phyloP scores from a whole-genome alignment of 1,284 basidiomycete genomes.

The Apiotrichum mycotoxinovorans region DNA sequence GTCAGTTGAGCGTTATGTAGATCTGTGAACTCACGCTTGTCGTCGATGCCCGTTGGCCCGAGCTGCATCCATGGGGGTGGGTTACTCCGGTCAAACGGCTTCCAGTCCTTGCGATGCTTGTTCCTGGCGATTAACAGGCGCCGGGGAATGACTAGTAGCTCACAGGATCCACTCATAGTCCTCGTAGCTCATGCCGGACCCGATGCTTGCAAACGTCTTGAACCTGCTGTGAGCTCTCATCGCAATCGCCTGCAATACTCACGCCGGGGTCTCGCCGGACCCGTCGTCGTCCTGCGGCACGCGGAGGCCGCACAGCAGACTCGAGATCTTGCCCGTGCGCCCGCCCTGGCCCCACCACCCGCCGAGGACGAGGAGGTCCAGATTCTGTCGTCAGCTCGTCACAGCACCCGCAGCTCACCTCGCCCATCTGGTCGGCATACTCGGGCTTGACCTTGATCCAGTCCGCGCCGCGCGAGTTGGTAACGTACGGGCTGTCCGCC shows the following conservation, averaged over 20 bases:
- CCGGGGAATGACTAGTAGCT: constrained; percentile 9
- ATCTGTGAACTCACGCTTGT: constrained; percentile 41
- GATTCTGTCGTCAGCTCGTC: constrained; percentile 57
- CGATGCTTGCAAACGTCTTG: constrained; percentile 70
- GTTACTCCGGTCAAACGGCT: constrained; percentile 42
- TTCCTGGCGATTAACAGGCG: constrained; percentile 25
- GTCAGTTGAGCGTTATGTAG: constrained; percentile 3
- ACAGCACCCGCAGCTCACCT: constrained; percentile 17
- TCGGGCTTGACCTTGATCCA: constrained; percentile 97
- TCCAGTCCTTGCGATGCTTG: constrained; percentile 46
- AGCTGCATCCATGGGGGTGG: constrained; percentile 44
- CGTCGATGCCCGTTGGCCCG: constrained; percentile 40
- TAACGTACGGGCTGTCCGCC: constrained; percentile 67
- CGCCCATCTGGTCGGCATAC: constrained; percentile 53
- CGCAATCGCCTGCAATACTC: constrained; percentile 20
- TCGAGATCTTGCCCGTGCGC: constrained; percentile 50
- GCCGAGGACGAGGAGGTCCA: constrained; percentile 79
- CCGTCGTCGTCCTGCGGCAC: constrained; percentile 52
- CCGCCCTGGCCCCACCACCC: constrained; percentile 53
- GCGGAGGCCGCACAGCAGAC: constrained; percentile 50
- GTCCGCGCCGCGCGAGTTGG: constrained; percentile 78
- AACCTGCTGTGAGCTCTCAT: constrained; percentile 27
- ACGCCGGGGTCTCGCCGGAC: constrained; percentile 62
- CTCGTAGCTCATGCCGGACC: constrained; percentile 74
- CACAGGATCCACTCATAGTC: constrained; percentile 71